These are phyloP conservation scores for Diophrys sp. DNA, from an alignment of 73 alveolate species.

Conservation along the genomic window DNA sequence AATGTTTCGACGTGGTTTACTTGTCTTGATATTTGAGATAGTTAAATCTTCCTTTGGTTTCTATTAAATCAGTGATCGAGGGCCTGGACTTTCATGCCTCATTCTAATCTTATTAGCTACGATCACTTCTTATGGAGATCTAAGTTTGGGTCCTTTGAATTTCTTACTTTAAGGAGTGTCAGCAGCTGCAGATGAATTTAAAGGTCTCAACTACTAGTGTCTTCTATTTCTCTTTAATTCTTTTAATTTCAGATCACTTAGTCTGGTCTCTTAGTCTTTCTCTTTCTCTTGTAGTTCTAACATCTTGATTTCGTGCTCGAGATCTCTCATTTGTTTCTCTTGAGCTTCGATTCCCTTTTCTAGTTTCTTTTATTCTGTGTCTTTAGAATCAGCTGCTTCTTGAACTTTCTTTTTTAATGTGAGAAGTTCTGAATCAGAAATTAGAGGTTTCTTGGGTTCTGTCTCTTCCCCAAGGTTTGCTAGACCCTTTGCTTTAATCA, in stretches of 20 bases:
- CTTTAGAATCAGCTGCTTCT: not conserved
- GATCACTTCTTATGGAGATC: not conserved
- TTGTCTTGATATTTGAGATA: not conserved
- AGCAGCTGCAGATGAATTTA: not conserved
- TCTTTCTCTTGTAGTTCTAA: not conserved
- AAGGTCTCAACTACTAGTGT: not conserved
- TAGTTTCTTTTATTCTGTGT: not conserved
- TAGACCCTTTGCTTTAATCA: too few species aligned
- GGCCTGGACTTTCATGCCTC: not conserved
- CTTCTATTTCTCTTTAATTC: not conserved
- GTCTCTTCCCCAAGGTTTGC: not conserved
- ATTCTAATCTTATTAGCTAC: too few species aligned
- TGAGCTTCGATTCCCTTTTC: not conserved
- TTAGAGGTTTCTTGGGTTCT: not conserved
- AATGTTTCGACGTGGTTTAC: too few species aligned
- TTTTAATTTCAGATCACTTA: not conserved
- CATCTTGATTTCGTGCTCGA: not conserved
- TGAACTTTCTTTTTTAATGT: not conserved
- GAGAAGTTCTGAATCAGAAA: not conserved
- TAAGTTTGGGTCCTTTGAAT: not conserved
- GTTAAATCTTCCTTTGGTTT: not conserved
- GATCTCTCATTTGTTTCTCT: not conserved
- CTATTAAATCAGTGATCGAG: not conserved
- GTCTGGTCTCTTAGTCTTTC: not conserved
- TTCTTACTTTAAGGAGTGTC: not conserved